Conservation (phyloP, 805 yeast genomes). For the Ogataea glucozyma region DNA sequence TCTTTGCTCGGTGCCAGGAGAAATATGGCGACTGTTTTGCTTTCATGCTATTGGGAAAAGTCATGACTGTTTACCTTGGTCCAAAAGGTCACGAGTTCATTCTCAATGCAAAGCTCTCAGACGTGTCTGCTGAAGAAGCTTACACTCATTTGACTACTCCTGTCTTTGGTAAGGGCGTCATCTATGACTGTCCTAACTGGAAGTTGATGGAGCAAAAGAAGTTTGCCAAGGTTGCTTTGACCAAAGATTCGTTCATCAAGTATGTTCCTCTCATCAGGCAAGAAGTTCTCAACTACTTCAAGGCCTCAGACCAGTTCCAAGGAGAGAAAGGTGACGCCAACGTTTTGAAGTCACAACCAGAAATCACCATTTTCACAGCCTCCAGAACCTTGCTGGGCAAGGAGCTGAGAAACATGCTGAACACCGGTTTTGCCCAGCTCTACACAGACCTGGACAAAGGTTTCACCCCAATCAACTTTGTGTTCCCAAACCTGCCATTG, state of each 20-base stretch:
- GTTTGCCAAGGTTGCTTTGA: slow-evolving; percentile 87
- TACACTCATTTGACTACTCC: slow-evolving; percentile 98
- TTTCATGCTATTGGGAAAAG: slow-evolving; percentile 83
- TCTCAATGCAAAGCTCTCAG: slow-evolving; percentile 82
- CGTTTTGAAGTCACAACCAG: slow-evolving; percentile 86
- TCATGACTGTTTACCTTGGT: slow-evolving; percentile 94
- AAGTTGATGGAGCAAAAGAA: slow-evolving; percentile 98
- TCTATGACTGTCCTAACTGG: slow-evolving; percentile 93
- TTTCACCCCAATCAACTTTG: slow-evolving; percentile 93
- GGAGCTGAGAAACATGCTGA: slow-evolving; percentile 82
- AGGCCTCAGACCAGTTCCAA: slow-evolving; percentile 49
- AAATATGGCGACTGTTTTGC: slow-evolving; percentile 94
- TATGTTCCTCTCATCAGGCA: slow-evolving; percentile 88
- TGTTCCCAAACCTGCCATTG: slow-evolving; percentile 90
- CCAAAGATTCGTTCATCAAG: slow-evolving; percentile 75
- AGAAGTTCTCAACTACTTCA: slow-evolving; percentile 71
- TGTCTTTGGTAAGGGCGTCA: slow-evolving; percentile 95
- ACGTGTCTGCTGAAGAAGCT: slow-evolving; percentile 95
- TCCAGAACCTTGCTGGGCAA: slow-evolving; percentile 89
- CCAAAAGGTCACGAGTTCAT: slow-evolving; percentile 98
- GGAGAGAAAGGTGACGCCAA: slow-evolving; percentile 51
- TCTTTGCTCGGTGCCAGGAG: slow-evolving; percentile 73
- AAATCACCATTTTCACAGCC: slow-evolving; percentile 94
- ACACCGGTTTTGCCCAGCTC: slow-evolving; percentile 78
- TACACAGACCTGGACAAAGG: slow-evolving; percentile 95